Base-by-base conservation (phyloP, 495 filamentous ascomycete genomes). In the Penicillium manginii region DNA sequence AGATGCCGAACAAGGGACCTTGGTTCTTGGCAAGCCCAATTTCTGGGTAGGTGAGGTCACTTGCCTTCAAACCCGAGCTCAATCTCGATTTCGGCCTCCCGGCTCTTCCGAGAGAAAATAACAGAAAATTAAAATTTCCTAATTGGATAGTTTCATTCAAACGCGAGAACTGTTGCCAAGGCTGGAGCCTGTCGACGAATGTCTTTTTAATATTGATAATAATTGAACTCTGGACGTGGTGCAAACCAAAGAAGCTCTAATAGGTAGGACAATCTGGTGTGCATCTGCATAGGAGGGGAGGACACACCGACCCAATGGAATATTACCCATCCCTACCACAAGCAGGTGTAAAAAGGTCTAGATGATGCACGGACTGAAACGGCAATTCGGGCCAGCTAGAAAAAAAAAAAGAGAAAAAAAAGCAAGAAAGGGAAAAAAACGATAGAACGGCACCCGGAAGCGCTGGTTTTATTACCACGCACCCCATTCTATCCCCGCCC, bases 391-490 rank as follows among this genome's bases (percentile, higher is more conserved):
- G 17, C 40, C 40, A 43, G 17, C 15, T 4, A 17, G 40, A 7
- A 19, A 15, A 37, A 46, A 29, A 15, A 32, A 14, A 42, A 10
- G 32, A 51, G 9, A 32, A 52, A 37, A 37, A 56, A 53, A 55
- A 31, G 49, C 57, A 62, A 57, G 22, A 48, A 23, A 9, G 23
- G 23, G 32, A n/a, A 26, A 26, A 26, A 3, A 3, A 8, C n/a
- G n/a, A n/a, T n/a, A 29, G 19, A 32, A 50, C 47, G 46, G 46
- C 12, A 9, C 12, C 26, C 18, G 33, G 60, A 61, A 62, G 59
- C 62, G 58, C 61, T 50, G 50, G 52, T 52, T 42, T 65, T 67
- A 57, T 67, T 72, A 65, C 71, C 73, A 76, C 73, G 73, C 71
- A 69, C 60, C 14, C 55, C 46, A n/a, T 50, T 35, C 63, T 74